Percentiles rank a stretch among this genome's conserved stretches.
phyloP scores from a whole-genome alignment of 2,329 filamentous ascomycete species.

The Knufia petricola region DNA sequence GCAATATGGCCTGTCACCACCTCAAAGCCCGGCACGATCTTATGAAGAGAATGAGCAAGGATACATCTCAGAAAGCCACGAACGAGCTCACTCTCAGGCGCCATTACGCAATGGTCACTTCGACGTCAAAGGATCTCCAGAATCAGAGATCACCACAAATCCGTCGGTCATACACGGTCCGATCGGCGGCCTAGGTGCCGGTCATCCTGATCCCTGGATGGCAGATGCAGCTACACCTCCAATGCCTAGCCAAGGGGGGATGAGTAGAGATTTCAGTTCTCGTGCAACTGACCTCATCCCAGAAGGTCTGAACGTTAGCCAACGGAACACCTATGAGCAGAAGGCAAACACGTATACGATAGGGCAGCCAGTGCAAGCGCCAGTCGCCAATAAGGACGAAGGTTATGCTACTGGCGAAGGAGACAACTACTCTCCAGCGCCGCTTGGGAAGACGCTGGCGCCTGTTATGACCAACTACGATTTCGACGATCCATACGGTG shows the following conservation, averaged over 20 bases:
- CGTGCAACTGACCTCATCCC: conserved; percentile 31
- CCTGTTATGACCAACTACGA: conserved; percentile 1
- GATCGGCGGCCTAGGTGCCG: conserved; percentile 47
- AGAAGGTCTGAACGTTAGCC: conserved; percentile 23
- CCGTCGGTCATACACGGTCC: conserved; percentile 73
- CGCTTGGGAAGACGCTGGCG: conserved; percentile 3
- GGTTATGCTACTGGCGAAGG: conserved; percentile 76
- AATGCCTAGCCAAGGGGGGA: conserved; percentile 17
- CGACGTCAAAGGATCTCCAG: conserved; percentile 21
- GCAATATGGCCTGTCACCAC: conserved; percentile 39
- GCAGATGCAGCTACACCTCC: conserved; percentile 46
- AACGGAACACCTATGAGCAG: conserved; percentile 31
- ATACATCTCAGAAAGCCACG: background rate
- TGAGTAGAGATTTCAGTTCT: conserved; percentile 35
- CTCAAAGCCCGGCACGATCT: conserved; percentile 45
- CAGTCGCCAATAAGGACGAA: conserved; percentile 64
- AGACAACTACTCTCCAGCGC: conserved; percentile 29
- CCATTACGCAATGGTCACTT: background rate
- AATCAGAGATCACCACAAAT: conserved; percentile 67
- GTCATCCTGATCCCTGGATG: conserved; percentile 44
- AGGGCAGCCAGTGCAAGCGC: conserved; percentile 38
- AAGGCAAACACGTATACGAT: conserved; percentile 28
- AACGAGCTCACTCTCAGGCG: background rate
- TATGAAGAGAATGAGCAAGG: conserved; percentile 31
- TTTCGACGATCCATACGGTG: conserved; percentile 18